phyloP scores from a whole-genome alignment of 108 stramenopile species.

The Thalassiosira profunda region DNA sequence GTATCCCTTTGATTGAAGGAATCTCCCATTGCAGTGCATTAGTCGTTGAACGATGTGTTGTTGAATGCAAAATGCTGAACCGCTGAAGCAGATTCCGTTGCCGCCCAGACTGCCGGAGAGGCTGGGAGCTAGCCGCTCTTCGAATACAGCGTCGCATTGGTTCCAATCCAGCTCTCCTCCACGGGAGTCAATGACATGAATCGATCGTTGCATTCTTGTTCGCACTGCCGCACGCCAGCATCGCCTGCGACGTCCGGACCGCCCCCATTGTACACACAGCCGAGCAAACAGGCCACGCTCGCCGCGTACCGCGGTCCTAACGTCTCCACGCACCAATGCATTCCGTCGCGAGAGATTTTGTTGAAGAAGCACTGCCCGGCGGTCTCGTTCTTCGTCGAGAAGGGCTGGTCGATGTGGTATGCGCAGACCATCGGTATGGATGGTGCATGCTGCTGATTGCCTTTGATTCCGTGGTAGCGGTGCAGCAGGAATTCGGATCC shows the following conservation, averaged over 20 bases:
- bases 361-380: conserved; percentile 14
- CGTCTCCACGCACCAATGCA: conserved; percentile 33
- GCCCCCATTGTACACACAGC: conserved; percentile 36
- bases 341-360: conserved; percentile 28
- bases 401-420: too few relatives aligned
- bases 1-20: too few relatives aligned
- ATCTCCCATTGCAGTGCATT: too few relatives aligned
- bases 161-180: conserved; percentile 17
- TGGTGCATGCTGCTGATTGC: conserved; percentile 6
- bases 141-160: conserved; percentile 12
- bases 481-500: conserved; percentile 15
- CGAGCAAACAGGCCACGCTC: conserved; percentile 29
- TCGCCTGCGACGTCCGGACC: neutral
- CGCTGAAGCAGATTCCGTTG: too few relatives aligned
- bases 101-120: too few relatives aligned
- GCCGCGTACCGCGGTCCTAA: conserved; percentile 21
- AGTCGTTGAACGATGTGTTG: too few relatives aligned
- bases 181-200: conserved; percentile 37
- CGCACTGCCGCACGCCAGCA: conserved; percentile 10
- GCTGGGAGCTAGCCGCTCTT: too few relatives aligned
- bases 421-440: conserved; percentile 29
- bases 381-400: conserved; percentile 19
- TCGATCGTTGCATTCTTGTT: conserved; percentile 28
- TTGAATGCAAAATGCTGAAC: too few relatives aligned
- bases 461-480: conserved; percentile 15